Percentiles rank a stretch among this genome's conserved stretches.
These are phyloP conservation scores for Elaphomyces granulatus DNA, from an alignment of 495 filamentous ascomycete genomes.

Conservation along the genomic window DNA sequence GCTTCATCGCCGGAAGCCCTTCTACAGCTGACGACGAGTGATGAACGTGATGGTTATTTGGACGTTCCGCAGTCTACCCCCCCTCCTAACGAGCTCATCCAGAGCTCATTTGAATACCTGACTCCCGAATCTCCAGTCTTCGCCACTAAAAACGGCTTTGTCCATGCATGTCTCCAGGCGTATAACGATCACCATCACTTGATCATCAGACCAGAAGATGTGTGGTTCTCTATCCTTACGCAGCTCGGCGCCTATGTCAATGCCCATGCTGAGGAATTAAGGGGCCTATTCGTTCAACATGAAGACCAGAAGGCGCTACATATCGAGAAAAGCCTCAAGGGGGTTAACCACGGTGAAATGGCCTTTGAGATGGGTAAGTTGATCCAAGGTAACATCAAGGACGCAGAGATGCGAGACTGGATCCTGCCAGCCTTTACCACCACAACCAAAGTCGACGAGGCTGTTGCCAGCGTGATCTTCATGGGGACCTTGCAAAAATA, in stretches of 20 bases:
- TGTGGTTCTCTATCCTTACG: slow-evolving; percentile 44
- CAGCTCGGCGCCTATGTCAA: slow-evolving; percentile 41
- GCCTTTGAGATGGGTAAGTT: slow-evolving; percentile 15
- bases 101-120: slow-evolving; percentile 1
- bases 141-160: slow-evolving; percentile 35
- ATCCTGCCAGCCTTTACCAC: slow-evolving; percentile 30
- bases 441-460: slow-evolving; percentile 20
- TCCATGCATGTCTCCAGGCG: slow-evolving; percentile 34
- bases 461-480: slow-evolving; percentile 23
- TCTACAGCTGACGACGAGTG: too few species aligned
- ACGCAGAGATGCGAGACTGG: slow-evolving; percentile 23
- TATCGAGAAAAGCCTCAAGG: slow-evolving; percentile 5
- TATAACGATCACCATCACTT: slow-evolving; percentile 42
- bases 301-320: slow-evolving; percentile 30
- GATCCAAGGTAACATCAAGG: slow-evolving; percentile 23
- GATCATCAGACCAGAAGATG: slow-evolving; percentile 43
- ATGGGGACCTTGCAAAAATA: slow-evolving; percentile 30
- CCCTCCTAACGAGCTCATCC: too few species aligned
- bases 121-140: slow-evolving; percentile 6
- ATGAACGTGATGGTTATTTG: too few species aligned
- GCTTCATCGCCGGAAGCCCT: too few species aligned
- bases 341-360: slow-evolving; percentile 12
- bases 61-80: too few species aligned
- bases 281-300: slow-evolving; percentile 28
- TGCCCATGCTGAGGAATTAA: slow-evolving; percentile 30